Percentiles rank a stretch among this genome's conserved stretches.
These are phyloP conservation scores for Fusarium mexicanum DNA, from an alignment of 2,329 filamentous ascomycete genomes.

Conservation along the genomic window DNA sequence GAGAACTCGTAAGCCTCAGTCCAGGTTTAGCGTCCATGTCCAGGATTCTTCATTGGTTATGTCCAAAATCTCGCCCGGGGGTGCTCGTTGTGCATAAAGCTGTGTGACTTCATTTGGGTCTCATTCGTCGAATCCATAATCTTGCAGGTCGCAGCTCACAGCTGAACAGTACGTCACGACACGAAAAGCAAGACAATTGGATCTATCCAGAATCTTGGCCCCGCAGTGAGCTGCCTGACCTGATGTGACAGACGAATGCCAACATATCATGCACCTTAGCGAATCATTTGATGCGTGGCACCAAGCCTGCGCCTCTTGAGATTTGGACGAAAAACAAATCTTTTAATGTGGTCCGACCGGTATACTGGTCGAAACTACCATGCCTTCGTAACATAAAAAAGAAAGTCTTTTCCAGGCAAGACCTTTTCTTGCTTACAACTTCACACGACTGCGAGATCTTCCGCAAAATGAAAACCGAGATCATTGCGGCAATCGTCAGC, in stretches of 20 bases:
- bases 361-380: too few species aligned
- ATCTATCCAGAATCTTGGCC: neutral
- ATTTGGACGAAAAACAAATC: too few species aligned
- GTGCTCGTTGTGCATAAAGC: accelerated
- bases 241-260: accelerated
- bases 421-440: too few species aligned
- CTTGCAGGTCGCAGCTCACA: accelerated
- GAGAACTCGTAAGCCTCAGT: neutral
- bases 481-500: neutral
- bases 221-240: accelerated
- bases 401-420: too few species aligned
- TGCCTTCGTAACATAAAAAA: too few species aligned
- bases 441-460: too few species aligned
- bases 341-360: too few species aligned
- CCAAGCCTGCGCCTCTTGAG: too few species aligned
- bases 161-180: neutral
- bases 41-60: accelerated
- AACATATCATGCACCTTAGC: neutral
- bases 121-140: neutral
- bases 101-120: accelerated
- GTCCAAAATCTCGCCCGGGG: accelerated
- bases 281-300: too few species aligned
- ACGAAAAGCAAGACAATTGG: accelerated
- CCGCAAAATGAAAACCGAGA: neutral
- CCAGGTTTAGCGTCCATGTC: accelerated